Evolutionary conservation across 148 eudicot genomes (phyloP), one percentile per base, ranked within the genome.

Genomic region (Vaccinium myrtillus): DNA sequence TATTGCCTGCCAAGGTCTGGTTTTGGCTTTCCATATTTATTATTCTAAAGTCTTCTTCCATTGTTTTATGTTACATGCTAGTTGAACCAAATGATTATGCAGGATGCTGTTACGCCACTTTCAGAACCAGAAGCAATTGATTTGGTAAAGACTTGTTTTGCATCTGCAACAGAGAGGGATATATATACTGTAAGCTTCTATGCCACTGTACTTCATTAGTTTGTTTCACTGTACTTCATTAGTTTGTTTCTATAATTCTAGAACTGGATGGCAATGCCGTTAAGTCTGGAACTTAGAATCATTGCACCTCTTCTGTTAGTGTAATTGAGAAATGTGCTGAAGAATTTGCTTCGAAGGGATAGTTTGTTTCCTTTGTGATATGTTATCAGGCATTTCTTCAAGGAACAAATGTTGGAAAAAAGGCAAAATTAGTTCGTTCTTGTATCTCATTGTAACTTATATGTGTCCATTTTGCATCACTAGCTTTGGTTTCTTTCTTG

Each of bases 151-250:
- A 96, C 99, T 83, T 96, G 98, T 82, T 96, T 96, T 89, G 97
- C 98, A 84, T 94, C 99, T 79, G 99, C 99, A 84, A 91, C 98
- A 70, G 99, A 96, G 88, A 96, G 99, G 90, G 99, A 96, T 86
- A 96, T 96, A 82, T 94, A 94, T 85, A 96, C 99, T 75, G 99
- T 96, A 85, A 92, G 97, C 88, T 82, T 83, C 80, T 79, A 8
- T 46, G 46, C 63, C n/a, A 21, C 6, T 2, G 77, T 71, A 19
- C 16, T 84, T 48, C 83, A 23, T 10, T 23, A 27, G 82, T 3
- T 67, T 80, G 15, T 79, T 55, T 50, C 27, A 21, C 6, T 2
- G 77, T 71, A 19, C 16, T 84, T 48, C 83, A 23, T 10, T 23
- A 27, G 82, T 3, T 67, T 80, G 15, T 79, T 55, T 50, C 27